A percentile compares a stretch with the other conserved stretches of the same genome.
phyloP scores from a whole-genome alignment of 139 green algal genomes.

The Picochlorum sp. region DNA sequence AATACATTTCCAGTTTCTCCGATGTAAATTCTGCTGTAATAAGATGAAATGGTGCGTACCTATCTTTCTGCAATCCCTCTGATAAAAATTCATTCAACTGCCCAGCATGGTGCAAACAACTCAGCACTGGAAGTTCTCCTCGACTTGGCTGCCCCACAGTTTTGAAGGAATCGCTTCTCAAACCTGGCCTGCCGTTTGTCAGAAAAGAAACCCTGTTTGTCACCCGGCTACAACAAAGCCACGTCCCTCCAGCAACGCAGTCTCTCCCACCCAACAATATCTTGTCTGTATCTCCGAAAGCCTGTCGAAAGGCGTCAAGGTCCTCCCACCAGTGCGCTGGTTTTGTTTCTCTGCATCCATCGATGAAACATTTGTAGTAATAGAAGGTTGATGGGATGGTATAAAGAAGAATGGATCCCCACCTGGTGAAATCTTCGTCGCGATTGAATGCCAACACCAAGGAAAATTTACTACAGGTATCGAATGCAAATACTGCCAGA shows the following conservation, averaged over 20 bases:
- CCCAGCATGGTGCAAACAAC: not conserved
- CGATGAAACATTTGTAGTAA: too few species aligned
- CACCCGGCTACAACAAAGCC: slow-evolving; percentile 9
- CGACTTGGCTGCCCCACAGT: not conserved
- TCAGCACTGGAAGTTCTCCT: not conserved
- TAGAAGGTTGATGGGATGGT: not conserved
- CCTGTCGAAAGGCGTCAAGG: too few species aligned
- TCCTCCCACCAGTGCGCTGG: slow-evolving; percentile 4
- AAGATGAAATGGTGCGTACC: not conserved
- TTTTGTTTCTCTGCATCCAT: not conserved
- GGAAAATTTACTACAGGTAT: slow-evolving; percentile 31
- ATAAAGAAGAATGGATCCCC: not conserved
- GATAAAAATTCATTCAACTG: not conserved
- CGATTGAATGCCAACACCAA: slow-evolving; percentile 72
- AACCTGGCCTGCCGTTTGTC: not conserved
- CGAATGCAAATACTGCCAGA: slow-evolving; percentile 42
- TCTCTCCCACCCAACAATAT: slow-evolving; percentile 10
- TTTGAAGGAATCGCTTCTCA: too few species aligned
- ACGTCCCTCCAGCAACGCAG: slow-evolving; percentile 16
- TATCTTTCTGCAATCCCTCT: not conserved
- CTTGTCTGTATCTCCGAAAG: not conserved
- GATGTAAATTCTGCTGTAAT: not conserved
- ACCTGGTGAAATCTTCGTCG: slow-evolving; percentile 61
- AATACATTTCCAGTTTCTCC: not conserved
- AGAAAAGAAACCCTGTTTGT: slow-evolving; percentile 5